Base-by-base conservation (phyloP, 2,329 filamentous ascomycete genomes). In the Fusarium setosum region DNA sequence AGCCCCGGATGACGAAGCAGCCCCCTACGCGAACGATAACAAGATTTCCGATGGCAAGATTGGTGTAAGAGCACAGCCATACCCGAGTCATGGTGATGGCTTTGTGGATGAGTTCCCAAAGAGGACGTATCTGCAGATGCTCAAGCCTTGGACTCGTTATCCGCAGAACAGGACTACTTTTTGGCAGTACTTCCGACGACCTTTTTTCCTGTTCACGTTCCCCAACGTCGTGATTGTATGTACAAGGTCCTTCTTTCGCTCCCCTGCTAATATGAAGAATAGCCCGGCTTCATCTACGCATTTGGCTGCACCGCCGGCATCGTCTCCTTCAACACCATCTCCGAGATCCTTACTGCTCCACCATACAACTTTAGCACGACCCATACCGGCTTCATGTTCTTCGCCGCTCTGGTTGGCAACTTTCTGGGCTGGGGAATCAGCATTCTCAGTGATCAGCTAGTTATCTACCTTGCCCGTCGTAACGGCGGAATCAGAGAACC, bases 301-400 rank as follows among this genome's bases (percentile, higher is more conserved):
- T 55, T 47, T 42, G 51, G 51, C 12, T 42, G 37, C 40, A 55
- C 51, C 1, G 51, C 51, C 3, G 51, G 51, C 4, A 55, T 55
- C 21, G 51, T 55, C 29, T 55, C 51, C 9, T 55, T 55, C 21
- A 55, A 55, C 40, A 55, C 51, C 15, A 34, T 55, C 20, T 55
- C 51, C 17, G 40, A 47, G 21, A 55, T 55, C 6, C 23, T 55
- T 5, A 55, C 40, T 11, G 20, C 29, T 2, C 29, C 51, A 2
- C 51, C 51, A 15, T 55, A 55, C 23, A 55, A 47, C 40, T 55
- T 55, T 20, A 47, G 41, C 41, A 47, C 40, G 7, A 55, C 51
- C 13, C 10, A 11, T 6, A 47, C 51, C 13, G 51, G 51, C 23
- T 32, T 47, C 18, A 42, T 55, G 51, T 55, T 55, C 24, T 44